Evolutionary conservation across 257 asterid species (phyloP), one percentile per base, ranked within the genome.

Genomic region (Rubia yunnanensis): DNA sequence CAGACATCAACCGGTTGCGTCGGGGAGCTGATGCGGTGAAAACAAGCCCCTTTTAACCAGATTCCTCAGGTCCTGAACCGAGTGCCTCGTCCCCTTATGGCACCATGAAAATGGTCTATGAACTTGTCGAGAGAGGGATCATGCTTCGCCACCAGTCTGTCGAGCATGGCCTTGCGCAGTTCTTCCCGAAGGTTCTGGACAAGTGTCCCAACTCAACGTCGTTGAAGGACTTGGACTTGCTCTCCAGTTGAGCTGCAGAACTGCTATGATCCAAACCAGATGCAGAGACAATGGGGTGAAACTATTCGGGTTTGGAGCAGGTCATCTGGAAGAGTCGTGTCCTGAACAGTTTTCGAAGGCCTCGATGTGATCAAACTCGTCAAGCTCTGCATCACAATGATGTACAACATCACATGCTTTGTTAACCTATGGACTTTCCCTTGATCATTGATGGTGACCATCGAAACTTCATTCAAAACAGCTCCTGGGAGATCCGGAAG

Each of bases 181-280:
- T 91, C 98, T 70, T 91, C 98, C 2, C 95, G 75, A n/a, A 91
- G 91, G 75, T 81, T 84, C 56, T 73, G 63, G 88, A 91, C 58
- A 91, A 64, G 69, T 83, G 86, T 18, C 86, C 77, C 64, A 86
- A 67, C 18, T 88, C 81, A 32, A 77, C 64, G 66, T 91, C 95
- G 69, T 77, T 83, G 78, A 84, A 88, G 48, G 61, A 67, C 78
- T 79, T 80, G 59, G 94, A 82, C 71, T 86, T 91, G 1, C 74
- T 86, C 58, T 86, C 90, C 81, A 91, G 72, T 88, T 91, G 72
- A 74, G 84, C 77, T 85, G 90, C 76, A 91, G 71, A 72, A 81
- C 82, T 58, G 73, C 90, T 36, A 81, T 80, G 35, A 86, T 88
- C 96, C 90, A 82, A 60, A 88, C 76, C 79, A 91, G 66, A 72